Base-by-base conservation (phyloP, 768 basidiomycete genomes). In the Agrocybe praecox region DNA sequence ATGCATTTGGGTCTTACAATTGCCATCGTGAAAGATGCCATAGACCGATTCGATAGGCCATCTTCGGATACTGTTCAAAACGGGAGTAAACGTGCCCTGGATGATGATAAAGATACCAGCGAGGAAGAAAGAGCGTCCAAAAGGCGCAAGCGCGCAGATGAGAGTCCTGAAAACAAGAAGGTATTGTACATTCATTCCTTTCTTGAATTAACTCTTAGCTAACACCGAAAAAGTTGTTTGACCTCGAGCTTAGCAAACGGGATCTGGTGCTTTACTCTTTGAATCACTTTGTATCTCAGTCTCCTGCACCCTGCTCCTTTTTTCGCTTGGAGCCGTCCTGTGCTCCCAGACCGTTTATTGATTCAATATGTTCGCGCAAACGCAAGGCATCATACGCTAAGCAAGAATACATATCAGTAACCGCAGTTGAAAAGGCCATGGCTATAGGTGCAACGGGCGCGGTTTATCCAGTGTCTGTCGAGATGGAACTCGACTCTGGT, bases 281-380 rank as follows among this genome's bases (percentile, higher is more conserved):
- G 29, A 9, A 58, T 33, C 48, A 36, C 52, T 51, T 45, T 1
- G 19, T 12, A 9, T 46, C 22, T 26, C 51, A 24, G n/a, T 58
- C 57, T 8, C 23, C 46, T 12, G 45, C 52, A 0, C 57, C 57
- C 2, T 47, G 51, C 15, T 53, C 57, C 2, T 58, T 58, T 29
- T 36, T 46, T 2, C 57, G 57, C 1, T 29, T 53, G 7, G 51
- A 33, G 14, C 23, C 46, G 6, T 58, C 57, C 10, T 58, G 46
- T 42, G 53, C 42, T 11, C 21, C 52, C 22, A 7, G n/a, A 32
- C 17, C 42, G 18, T 22, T 22, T 24, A 34, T 17, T n/a, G 3
- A 45, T 34, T 2, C 18, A 17, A 4, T 7, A 11, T 23, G 45
- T 34, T 14, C 7, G 12, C 19, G 19, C 12, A 54, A 49, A 32